Conservation (phyloP, 805 yeast genomes). For the Kodamaea sagamina region DNA sequence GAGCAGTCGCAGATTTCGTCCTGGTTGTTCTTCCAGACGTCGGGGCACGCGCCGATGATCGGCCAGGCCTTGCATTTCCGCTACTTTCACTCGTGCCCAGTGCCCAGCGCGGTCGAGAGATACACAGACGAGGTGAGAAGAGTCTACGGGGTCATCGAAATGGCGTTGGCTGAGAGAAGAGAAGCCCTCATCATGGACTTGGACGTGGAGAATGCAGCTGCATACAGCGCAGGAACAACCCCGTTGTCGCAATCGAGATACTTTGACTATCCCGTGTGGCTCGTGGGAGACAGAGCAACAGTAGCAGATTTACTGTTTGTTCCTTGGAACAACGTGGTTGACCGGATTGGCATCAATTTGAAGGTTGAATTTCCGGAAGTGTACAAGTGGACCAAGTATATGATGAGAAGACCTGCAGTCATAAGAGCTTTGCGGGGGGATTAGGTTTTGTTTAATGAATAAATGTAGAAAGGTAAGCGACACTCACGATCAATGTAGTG, state of each 20-base stretch:
- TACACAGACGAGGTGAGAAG: slow-evolving; percentile 91
- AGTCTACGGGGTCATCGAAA: slow-evolving; percentile 90
- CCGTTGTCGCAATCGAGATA: slow-evolving; percentile 82
- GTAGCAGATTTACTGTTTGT: slow-evolving; percentile 92
- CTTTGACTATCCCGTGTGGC: slow-evolving; percentile 93
- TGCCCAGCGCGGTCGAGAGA: slow-evolving; percentile 86
- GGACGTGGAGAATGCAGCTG: slow-evolving; percentile 83
- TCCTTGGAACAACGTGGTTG: slow-evolving; percentile 97
- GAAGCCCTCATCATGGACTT: slow-evolving; percentile 88
- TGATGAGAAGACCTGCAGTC: slow-evolving; percentile 95
- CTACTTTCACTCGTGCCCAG: slow-evolving; percentile 82
- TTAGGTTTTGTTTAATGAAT: slow-evolving; percentile 15
- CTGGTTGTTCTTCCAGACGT: slow-evolving; percentile 93
- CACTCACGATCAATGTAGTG: not conserved
- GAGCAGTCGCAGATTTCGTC: slow-evolving; percentile 84
- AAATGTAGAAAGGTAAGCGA: slow-evolving; percentile 6
- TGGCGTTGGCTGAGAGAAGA: slow-evolving; percentile 91
- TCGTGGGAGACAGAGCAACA: slow-evolving; percentile 78
- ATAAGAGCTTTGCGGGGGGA: slow-evolving; percentile 82
- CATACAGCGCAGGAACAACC: slow-evolving; percentile 84
- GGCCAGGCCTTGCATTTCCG: slow-evolving; percentile 95
- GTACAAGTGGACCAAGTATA: slow-evolving; percentile 90
- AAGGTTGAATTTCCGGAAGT: slow-evolving; percentile 92
- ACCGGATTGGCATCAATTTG: slow-evolving; percentile 85
- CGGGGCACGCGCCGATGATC: slow-evolving; percentile 98